Conservation (phyloP, 352 stramenopile genomes). For the Globisporangium emineosum region DNA sequence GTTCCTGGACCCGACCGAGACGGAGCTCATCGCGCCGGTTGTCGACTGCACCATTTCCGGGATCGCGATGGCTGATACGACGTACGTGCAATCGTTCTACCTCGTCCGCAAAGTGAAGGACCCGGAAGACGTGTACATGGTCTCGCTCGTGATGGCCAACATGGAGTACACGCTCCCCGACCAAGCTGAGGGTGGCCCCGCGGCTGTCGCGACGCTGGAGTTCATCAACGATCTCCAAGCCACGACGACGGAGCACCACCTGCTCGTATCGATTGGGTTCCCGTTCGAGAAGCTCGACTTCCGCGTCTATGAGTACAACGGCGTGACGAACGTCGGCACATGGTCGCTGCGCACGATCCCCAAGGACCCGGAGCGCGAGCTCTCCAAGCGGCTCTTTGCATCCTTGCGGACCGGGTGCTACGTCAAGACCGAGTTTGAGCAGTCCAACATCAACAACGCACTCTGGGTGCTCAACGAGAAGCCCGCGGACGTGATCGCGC, state of each 20-base stretch:
- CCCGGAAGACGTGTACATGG: constrained; percentile 3
- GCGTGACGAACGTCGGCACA: neutral
- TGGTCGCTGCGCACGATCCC: constrained; percentile 8
- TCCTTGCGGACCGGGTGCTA: constrained; percentile 3
- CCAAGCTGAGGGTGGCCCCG: constrained; percentile 10
- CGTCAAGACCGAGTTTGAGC: neutral
- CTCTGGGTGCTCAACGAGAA: constrained; percentile 2
- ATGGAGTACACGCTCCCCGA: constrained; percentile 6
- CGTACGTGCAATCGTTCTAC: constrained; percentile 1
- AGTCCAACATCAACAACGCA: constrained; percentile 17
- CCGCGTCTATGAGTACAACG: constrained; percentile 9
- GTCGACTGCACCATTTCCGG: constrained; percentile 10
- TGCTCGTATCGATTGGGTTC: constrained; percentile 23
- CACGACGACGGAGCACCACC: constrained; percentile 8
- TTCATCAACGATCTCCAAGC: constrained; percentile 9
- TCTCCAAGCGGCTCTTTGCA: neutral
- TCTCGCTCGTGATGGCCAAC: constrained; percentile 2
- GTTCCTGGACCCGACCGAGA: constrained; percentile 17
- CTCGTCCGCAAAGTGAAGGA: constrained; percentile 7
- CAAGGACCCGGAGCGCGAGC: neutral
- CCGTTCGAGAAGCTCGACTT: constrained; percentile 22
- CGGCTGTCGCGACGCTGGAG: constrained; percentile 11
- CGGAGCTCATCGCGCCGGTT: constrained; percentile 36
- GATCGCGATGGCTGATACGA: neutral
- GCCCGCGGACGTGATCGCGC: neutral